Percentiles rank a stretch among this genome's conserved stretches.
Evolutionary conservation across 2,329 filamentous ascomycete species (phyloP).

Genomic region (Lomentospora prolificans): DNA sequence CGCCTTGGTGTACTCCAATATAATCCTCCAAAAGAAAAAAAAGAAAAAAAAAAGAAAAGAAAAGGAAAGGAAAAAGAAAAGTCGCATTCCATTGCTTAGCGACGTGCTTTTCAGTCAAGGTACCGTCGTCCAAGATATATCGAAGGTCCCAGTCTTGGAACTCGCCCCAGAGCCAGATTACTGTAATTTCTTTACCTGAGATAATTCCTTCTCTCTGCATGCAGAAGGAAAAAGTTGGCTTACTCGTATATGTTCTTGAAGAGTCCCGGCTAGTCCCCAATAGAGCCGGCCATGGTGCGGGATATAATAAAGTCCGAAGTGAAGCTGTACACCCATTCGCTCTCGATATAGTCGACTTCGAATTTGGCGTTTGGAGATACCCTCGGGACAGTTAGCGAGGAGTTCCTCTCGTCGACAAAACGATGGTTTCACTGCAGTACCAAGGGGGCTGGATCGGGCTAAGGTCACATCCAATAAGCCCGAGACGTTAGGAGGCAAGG

Average conservation of each 20-base stretch:
- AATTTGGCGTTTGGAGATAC: constrained; percentile 17
- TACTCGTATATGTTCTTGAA: constrained; percentile 14
- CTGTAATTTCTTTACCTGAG: background rate
- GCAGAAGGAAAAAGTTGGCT: constrained; percentile 13
- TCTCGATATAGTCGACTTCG: constrained; percentile 18
- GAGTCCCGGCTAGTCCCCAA: constrained; percentile 19
- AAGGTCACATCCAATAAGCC: constrained; percentile 16
- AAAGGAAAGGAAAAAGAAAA: no score
- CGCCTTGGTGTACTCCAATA: background rate
- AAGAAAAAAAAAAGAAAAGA: no score
- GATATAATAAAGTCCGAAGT: constrained; percentile 21
- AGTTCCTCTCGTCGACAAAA: background rate
- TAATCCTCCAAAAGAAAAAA: no score
- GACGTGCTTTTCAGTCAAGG: background rate
- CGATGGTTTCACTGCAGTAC: constrained; percentile 2
- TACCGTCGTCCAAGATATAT: background rate
- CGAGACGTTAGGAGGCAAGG: background rate
- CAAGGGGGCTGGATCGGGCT: constrained; percentile 17
- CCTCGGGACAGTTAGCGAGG: constrained; percentile 7
- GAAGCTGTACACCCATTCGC: constrained; percentile 15
- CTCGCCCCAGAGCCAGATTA: background rate
- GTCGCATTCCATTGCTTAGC: background rate
- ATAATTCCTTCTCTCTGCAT: background rate
- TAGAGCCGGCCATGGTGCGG: constrained; percentile 18
- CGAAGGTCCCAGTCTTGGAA: background rate